Conservation (phyloP, 208 protist genomes). For the Crithidia fasciculata region DNA sequence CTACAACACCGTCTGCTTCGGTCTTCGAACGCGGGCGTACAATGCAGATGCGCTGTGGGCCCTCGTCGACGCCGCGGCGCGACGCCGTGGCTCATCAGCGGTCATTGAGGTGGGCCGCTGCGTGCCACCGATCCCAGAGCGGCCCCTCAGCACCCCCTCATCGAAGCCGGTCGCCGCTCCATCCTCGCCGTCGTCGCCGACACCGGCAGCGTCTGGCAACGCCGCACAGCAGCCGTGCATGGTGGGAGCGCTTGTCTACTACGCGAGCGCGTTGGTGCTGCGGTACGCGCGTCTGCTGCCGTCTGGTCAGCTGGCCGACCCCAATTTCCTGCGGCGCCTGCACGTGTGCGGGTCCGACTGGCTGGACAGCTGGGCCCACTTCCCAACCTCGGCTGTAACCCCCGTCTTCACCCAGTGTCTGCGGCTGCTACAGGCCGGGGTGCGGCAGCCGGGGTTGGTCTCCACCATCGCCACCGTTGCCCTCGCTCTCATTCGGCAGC, state of each 20-base stretch:
- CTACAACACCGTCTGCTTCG: constrained; percentile 26
- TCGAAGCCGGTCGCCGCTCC: not conserved
- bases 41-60: constrained; percentile 45
- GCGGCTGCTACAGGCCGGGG: constrained; percentile 44
- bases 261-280: constrained; percentile 75
- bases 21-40: constrained; percentile 49
- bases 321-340: constrained; percentile 47
- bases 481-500: constrained; percentile 56
- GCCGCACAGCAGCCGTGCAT: constrained; percentile 30
- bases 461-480: constrained; percentile 57
- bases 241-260: constrained; percentile 72
- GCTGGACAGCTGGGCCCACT: constrained; percentile 48
- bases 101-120: constrained; percentile 42
- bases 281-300: constrained; percentile 50
- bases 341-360: constrained; percentile 70
- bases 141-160: constrained; percentile 19
- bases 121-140: constrained; percentile 39
- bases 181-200: not conserved
- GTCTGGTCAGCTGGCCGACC: constrained; percentile 41
- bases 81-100: constrained; percentile 19
- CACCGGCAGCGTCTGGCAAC: not conserved
- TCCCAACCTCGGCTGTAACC: constrained; percentile 35
- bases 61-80: constrained; percentile 34
- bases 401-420: constrained; percentile 55
- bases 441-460: constrained; percentile 49